Evolutionary conservation across 2,329 filamentous ascomycete genomes (phyloP), one percentile per base, ranked within the genome.

Genomic region (Calonectria hawksworthii): DNA sequence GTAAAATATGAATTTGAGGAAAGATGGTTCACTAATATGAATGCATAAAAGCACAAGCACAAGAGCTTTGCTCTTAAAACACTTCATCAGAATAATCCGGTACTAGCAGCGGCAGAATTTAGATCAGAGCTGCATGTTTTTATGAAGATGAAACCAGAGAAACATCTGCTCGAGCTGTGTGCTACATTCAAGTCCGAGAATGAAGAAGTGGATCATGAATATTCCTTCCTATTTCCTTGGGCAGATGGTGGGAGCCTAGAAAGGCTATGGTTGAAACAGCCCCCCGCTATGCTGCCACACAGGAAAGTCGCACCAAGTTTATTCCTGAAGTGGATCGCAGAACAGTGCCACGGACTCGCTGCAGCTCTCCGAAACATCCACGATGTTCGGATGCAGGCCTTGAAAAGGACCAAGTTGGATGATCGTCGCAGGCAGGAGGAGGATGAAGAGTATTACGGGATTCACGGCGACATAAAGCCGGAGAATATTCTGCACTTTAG

Each of bases 401-500:
- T 44, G 18, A 52, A 64, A 38, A 68, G 10, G 26, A 41, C 51
- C 7, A 65, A 38, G 14, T 11, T 21, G 6, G 32, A 44, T 7
- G 36, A 75, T n/a, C 36, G 26, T 16, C 36, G 26, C 21, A 66
- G 68, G 2, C 18, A 32, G 11, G 32, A 70, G 26, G 71, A 68
- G 1, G 61, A 73, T 16, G 28, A 52, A 9, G 30, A 56, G 2
- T 26, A 50, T 21, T 75, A 44, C 36, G 76, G 76, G 4, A 72
- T 75, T 16, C 76, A 77, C 14, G 72, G 70, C 2, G 76, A 77
- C n/a, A 76, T 77, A 13, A 76, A 77, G 16, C 76, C 76, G 1
- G 72, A 61, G 9, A 77, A 77, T n/a, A 77, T 77, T 32, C 72
- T 77, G 4, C 68, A 75, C 44, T 77, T 77, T 28, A 64, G 52